Percentiles rank a stretch among this genome's conserved stretches.
These are phyloP conservation scores for Hypoxylon sp. DNA, from an alignment of 2,329 filamentous ascomycete genomes.

Conservation along the genomic window DNA sequence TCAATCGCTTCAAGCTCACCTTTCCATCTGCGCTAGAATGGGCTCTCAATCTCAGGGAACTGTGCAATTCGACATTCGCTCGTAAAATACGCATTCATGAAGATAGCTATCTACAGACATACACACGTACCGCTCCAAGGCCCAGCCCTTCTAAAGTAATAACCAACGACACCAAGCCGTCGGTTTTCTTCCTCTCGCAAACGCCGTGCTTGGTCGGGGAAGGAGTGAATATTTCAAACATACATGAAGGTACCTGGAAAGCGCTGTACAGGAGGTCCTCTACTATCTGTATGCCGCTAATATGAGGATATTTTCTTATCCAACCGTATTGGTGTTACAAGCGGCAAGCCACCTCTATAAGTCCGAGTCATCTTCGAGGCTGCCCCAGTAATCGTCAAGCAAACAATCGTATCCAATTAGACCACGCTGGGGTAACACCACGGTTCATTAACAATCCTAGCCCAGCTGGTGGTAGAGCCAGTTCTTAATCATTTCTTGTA, in stretches of 20 bases:
- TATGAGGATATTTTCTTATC: conserved; percentile 3
- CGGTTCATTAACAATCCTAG: conserved; percentile 3
- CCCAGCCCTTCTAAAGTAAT: conserved; percentile 6
- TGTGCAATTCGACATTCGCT: background rate
- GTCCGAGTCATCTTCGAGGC: background rate
- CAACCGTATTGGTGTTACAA: background rate
- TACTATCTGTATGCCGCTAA: background rate
- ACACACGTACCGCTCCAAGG: background rate
- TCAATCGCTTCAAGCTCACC: background rate
- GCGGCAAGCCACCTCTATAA: background rate
- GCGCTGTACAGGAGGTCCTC: conserved; percentile 3
- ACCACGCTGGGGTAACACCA: background rate
- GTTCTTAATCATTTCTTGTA: background rate
- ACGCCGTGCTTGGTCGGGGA: conserved; percentile 21
- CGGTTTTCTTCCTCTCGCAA: background rate
- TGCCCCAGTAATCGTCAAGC: conserved; percentile 4
- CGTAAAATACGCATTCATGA: background rate
- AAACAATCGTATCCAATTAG: conserved; percentile 9
- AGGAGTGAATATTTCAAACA: conserved; percentile 12
- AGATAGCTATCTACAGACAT: background rate
- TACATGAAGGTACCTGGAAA: background rate
- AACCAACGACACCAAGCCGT: background rate
- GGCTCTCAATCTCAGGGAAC: background rate
- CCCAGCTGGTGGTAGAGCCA: background rate
- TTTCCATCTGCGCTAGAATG: too few relatives aligned